These are phyloP conservation scores for Saturnispora diversa DNA, from an alignment of 805 yeast genomes.

Conservation along the genomic window DNA sequence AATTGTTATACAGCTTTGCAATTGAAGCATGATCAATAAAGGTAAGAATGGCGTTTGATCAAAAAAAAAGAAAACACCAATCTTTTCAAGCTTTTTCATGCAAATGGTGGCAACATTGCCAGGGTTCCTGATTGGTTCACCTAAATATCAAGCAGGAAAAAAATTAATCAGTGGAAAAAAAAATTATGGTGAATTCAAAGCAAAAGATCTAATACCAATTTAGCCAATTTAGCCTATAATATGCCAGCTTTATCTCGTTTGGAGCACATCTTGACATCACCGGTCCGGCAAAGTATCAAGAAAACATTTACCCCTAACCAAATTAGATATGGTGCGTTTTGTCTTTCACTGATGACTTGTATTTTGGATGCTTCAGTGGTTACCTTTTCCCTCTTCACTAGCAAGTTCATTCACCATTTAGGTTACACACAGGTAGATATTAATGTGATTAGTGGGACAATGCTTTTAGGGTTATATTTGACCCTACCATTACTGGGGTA, in stretches of 20 bases:
- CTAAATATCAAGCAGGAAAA: no score
- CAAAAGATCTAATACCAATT: no score
- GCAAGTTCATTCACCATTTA: constrained; percentile 51
- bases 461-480: constrained; percentile 75
- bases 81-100: no score
- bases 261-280: constrained; percentile 36
- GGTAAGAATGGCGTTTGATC: no score
- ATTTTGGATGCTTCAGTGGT: constrained; percentile 76
- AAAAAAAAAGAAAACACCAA: no score
- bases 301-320: constrained; percentile 34
- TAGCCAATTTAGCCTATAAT: neutral
- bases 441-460: constrained; percentile 66
- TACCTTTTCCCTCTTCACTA: constrained; percentile 72
- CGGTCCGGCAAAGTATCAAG: constrained; percentile 37
- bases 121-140: no score
- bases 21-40: no score
- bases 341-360: constrained; percentile 53
- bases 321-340: constrained; percentile 45
- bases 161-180: no score
- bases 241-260: constrained; percentile 23
- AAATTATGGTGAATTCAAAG: no score
- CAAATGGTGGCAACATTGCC: no score
- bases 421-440: constrained; percentile 54
- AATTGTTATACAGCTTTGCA: no score
- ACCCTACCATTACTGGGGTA: constrained; percentile 78